Evolutionary conservation across 331 rosid genomes (phyloP), one percentile per base, ranked within the genome.

Genomic region (Pyracantha coccinea): DNA sequence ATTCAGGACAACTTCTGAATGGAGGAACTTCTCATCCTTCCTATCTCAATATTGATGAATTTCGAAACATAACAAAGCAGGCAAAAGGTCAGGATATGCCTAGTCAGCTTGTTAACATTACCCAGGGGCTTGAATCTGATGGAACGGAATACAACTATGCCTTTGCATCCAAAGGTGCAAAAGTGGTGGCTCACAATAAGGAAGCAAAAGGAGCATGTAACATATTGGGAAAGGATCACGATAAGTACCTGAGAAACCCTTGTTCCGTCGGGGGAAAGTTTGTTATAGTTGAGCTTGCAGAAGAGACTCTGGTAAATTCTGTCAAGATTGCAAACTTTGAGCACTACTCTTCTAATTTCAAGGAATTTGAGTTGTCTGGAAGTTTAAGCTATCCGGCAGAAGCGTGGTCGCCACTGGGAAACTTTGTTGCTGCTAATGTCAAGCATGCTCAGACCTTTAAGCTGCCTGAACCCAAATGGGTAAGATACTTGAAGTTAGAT

Each of bases 341-440:
- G 77, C 91, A 93, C 82, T 87, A 93, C 79, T 89, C 97, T 80
- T 93, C 98, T 23, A 93, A 93, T 77, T 89, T 93, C 78, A 91
- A 91, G 82, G 93, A 86, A 75, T 89, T 93, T 73, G 79, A 81
- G 13, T 76, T 93, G 84, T 85, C 84, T 33, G 94, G 97, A 28
- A 87, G 94, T 82, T 79, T 87, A 87, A 88, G 75, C 54, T 93
- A 89, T 79, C 97, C 98, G 32, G 83, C 90, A 20, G 93, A 91
- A 25, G 17, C 66, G 63, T 91, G 98, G 97, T 78, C 71, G 31
- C 74, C 31, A 13, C 61, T 93, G 74, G 98, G 97, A 58, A 57
- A 45, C 67, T 91, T 88, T 61, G 74, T 76, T 73, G 98, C 98
- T 69, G 84, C 91, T 72, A 91, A 91, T 74, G 96, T 86, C 28